Conservation (phyloP, 1,284 basidiomycete genomes). For the Malassezia psittaci region DNA sequence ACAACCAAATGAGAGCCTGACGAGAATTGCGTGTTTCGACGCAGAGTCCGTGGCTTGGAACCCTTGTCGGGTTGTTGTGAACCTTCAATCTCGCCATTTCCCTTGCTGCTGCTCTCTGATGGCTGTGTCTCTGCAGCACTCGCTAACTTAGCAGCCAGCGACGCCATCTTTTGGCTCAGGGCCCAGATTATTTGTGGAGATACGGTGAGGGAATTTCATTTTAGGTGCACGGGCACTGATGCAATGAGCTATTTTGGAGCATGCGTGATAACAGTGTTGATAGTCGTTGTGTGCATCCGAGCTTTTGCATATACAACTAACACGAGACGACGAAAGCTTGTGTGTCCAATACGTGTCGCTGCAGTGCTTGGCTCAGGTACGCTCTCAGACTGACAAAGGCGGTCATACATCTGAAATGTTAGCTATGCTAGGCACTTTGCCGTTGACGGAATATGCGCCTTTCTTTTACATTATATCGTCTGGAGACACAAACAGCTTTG, state of each 20-base stretch:
- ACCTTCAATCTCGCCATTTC: background rate
- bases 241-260: too few species aligned
- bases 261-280: too few species aligned
- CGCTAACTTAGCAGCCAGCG: background rate
- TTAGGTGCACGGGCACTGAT: too few species aligned
- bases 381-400: slow-evolving; percentile 53
- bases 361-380: slow-evolving; percentile 59
- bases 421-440: slow-evolving; percentile 63
- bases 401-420: slow-evolving; percentile 89
- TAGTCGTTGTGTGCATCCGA: too few species aligned
- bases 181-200: background rate
- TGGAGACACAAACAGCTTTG: slow-evolving; percentile 67
- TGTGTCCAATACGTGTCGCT: slow-evolving; percentile 45
- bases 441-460: slow-evolving; percentile 64
- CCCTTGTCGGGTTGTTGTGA: too few species aligned
- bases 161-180: background rate
- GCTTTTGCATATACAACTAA: too few species aligned
- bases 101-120: background rate
- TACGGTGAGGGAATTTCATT: too few species aligned
- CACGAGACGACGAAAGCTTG: too few species aligned
- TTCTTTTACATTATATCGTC: slow-evolving; percentile 73
- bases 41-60: background rate
- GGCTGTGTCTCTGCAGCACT: background rate
- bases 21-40: slow-evolving; percentile 4
- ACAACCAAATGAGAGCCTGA: slow-evolving; percentile 6